Base-by-base conservation (phyloP, 2,329 filamentous ascomycete species). In the Plectosphaerella cucumerina region DNA sequence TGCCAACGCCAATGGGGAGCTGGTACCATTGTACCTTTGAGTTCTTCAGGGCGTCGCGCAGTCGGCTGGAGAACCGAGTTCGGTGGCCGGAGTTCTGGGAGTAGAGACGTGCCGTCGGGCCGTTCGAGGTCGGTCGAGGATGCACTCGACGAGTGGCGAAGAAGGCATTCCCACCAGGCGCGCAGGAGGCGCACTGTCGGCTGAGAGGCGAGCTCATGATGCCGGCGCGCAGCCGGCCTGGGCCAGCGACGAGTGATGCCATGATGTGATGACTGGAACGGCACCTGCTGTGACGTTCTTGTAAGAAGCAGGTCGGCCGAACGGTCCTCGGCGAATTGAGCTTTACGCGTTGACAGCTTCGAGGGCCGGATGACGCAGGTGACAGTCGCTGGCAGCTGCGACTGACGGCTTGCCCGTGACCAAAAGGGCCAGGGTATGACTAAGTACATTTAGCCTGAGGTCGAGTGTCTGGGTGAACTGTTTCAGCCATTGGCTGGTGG, bases 1-100 rank as follows among this genome's bases (percentile, higher is more conserved):
- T 85, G 53, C 92, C 92, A 20, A 96, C 77, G 22, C 87, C 89
- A 50, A 96, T 82, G 20, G 92, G 92, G 59, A 97, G 96, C 44
- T 89, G 89, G 69, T 91, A 90, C 92, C 92, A 97, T 73, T 89
- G 83, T 55, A 94, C 78, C 67, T 76, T 81, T 56, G 72, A 75
- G 58, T 75, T 76, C 55, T 69, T 72, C 48, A 78, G 65, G 41
- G 77, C 76, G 52, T 71, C 71, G 22, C 76, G 70, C 50, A 82
- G 69, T 23, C 76, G 74, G 46, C 77, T 74, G 26, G 77, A 74
- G 66, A 81, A 81, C 52, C 71, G 71, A 35, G 71, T 75, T 55
- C 73, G 67, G 55, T 72, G 71, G 50, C 72, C 71, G 41, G 74
- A 69, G 52, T 68, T 65, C 50, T 71, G 71, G 46, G 74, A 75